Percentiles rank a stretch among this genome's conserved stretches.
Conservation (phyloP, 306 rosid species). For the Malus sylvestris region DNA sequence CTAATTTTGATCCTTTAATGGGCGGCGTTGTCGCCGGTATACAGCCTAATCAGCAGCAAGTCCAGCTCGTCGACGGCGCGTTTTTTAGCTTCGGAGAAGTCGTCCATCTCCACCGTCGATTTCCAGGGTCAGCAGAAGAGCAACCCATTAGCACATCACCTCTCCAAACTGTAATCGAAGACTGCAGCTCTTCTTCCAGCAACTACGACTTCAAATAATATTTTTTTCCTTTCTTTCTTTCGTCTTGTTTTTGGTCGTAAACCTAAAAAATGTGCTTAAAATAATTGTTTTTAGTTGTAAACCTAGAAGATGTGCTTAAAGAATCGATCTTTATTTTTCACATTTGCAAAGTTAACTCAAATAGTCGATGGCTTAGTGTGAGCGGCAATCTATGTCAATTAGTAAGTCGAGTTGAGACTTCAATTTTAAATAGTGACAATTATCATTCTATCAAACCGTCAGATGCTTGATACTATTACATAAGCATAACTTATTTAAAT, state of each 20-base stretch:
- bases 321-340: no score
- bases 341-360: background rate
- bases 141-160: background rate
- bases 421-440: no score
- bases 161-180: slow-evolving; percentile 23
- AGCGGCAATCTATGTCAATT: background rate
- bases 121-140: slow-evolving; percentile 15
- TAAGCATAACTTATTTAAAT: background rate
- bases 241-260: no score
- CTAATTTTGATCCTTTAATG: slow-evolving; percentile 26
- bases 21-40: background rate
- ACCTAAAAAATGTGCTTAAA: no score
- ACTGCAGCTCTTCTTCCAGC: no score
- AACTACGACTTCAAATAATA: no score
- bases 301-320: background rate
- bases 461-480: background rate
- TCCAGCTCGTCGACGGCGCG: slow-evolving; percentile 13
- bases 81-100: slow-evolving; percentile 44
- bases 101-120: slow-evolving; percentile 47
- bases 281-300: no score
- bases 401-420: background rate
- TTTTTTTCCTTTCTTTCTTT: no score
- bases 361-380: background rate
- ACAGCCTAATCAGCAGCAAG: background rate
- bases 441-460: no score